Percentiles rank a stretch among this genome's conserved stretches.
These are phyloP conservation scores for Beauveria bassiana DNA, from an alignment of 2,329 filamentous ascomycete species.

Conservation along the genomic window DNA sequence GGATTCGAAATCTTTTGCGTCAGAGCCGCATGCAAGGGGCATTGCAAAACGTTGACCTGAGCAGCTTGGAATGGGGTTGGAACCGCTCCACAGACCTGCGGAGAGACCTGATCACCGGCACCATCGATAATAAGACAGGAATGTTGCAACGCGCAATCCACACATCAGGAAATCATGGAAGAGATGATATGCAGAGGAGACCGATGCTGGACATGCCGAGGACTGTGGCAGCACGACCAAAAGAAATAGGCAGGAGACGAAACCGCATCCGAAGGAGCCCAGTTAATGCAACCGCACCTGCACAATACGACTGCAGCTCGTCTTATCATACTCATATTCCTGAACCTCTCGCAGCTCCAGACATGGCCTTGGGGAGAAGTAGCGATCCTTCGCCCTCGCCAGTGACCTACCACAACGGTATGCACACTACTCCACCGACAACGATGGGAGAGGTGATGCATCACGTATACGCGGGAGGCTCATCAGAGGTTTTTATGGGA, in stretches of 20 bases:
- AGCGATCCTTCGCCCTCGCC: neutral
- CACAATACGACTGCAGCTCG: neutral
- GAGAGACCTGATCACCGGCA: conserved; percentile 36
- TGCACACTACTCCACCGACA: neutral
- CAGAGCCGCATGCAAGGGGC: conserved; percentile 19
- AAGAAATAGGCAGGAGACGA: neutral
- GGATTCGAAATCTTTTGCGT: conserved; percentile 37
- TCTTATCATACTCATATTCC: neutral
- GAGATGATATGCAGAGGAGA: neutral
- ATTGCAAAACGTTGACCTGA: neutral
- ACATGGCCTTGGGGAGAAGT: neutral
- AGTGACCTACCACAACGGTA: neutral
- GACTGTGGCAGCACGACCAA: neutral
- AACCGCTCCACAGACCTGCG: conserved; percentile 33
- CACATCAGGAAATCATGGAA: neutral
- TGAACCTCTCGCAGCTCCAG: neutral
- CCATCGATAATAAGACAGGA: neutral
- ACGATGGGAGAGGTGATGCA: neutral
- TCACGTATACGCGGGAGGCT: neutral
- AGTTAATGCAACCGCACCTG: neutral
- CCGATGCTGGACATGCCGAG: neutral
- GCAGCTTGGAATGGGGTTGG: conserved; percentile 30
- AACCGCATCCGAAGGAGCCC: neutral
- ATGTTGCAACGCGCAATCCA: neutral
- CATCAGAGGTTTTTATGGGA: neutral